Percentiles rank a stretch among this genome's conserved stretches.
phyloP scores from a whole-genome alignment of 208 protist species.

The Trypanosoma grayi region DNA sequence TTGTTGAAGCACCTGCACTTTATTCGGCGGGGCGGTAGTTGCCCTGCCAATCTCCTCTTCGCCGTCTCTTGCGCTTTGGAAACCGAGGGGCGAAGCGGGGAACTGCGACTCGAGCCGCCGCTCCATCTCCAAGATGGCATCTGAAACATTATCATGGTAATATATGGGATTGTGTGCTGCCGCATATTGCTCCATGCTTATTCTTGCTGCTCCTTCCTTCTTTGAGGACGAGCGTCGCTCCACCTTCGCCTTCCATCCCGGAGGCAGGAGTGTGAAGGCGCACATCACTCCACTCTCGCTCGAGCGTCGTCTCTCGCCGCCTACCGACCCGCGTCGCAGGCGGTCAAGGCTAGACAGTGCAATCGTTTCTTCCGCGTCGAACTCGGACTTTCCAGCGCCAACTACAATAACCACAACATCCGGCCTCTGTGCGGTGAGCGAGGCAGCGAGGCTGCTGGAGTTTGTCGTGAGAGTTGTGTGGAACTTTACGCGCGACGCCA shows the following conservation, averaged over 20 bases:
- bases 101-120: not conserved
- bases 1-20: too few species aligned
- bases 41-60: not conserved
- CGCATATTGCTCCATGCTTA: conserved; percentile 3
- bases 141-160: not conserved
- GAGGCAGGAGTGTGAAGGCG: conserved; percentile 9
- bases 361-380: not conserved
- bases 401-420: conserved; percentile 10
- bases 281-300: not conserved
- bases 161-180: conserved; percentile 10
- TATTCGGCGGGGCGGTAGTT: too few species aligned
- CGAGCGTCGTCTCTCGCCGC: not conserved
- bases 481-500: conserved; percentile 6
- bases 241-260: conserved; percentile 2
- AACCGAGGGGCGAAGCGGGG: too few species aligned
- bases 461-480: conserved; percentile 2
- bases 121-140: conserved; percentile 2
- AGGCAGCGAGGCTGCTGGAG: not conserved
- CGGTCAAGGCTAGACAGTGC: not conserved
- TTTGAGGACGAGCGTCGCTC: not conserved
- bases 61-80: not conserved
- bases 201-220: not conserved
- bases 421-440: conserved; percentile 1
- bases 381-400: not conserved
- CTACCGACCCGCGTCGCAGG: not conserved